A percentile compares a stretch with the other conserved stretches of the same genome.
Conservation (phyloP, 257 asterid species). For the Eucommia ulmoides region DNA sequence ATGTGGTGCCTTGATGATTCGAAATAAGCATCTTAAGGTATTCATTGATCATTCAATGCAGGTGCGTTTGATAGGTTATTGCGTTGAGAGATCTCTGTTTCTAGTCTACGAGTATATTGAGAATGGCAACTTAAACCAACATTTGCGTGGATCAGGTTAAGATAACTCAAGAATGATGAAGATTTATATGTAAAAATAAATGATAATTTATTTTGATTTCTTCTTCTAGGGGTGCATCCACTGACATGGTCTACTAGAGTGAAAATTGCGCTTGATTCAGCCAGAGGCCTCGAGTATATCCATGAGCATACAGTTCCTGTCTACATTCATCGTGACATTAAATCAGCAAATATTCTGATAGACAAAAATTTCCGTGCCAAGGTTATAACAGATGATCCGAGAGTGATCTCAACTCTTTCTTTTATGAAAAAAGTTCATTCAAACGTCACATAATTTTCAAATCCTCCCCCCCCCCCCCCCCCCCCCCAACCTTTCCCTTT, state of each 20-base stretch:
- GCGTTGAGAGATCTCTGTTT: background rate
- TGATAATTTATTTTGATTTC: background rate
- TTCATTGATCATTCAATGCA: background rate
- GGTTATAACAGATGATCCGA: background rate
- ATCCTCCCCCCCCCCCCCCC: too few relatives aligned
- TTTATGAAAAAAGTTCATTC: too few relatives aligned
- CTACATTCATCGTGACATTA: background rate
- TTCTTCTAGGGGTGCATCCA: background rate
- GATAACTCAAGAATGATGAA: background rate
- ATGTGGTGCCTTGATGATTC: too few relatives aligned
- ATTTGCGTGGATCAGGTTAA: background rate
- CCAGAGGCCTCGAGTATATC: background rate
- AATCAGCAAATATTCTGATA: background rate
- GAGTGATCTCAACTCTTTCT: too few relatives aligned
- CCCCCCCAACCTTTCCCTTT: too few relatives aligned
- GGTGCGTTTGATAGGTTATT: constrained; percentile 1
- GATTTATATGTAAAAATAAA: too few relatives aligned
- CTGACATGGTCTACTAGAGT: background rate
- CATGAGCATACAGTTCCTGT: too few relatives aligned
- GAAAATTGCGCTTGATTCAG: background rate
- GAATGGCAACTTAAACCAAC: background rate
- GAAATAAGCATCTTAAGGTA: too few relatives aligned
- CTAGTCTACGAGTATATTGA: background rate
- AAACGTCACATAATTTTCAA: too few relatives aligned
- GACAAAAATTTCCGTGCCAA: background rate